A percentile compares a stretch with the other conserved stretches of the same genome.
These are phyloP conservation scores for Senna siamea DNA, from an alignment of 306 rosid species.

Conservation along the genomic window DNA sequence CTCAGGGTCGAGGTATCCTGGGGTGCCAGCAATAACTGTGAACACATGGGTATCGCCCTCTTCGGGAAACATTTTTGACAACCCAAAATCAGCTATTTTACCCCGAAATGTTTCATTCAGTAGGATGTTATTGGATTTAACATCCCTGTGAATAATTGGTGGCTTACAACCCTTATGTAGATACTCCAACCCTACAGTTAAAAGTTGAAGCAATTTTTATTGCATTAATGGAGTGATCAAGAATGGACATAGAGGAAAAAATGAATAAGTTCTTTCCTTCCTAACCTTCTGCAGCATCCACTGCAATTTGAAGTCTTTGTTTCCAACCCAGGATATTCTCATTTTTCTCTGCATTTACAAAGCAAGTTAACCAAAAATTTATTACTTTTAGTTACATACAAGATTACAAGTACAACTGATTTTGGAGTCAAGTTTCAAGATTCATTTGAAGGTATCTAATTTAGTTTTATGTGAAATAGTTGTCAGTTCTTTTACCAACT, in stretches of 20 bases:
- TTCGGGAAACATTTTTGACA: constrained; percentile 49
- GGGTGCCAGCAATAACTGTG: constrained; percentile 61
- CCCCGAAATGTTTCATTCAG: constrained; percentile 48
- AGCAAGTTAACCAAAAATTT: constrained; percentile 10
- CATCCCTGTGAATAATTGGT: constrained; percentile 71
- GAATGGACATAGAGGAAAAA: background rate
- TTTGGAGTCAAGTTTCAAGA: constrained; percentile 17
- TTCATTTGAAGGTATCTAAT: background rate
- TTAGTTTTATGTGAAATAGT: too few species aligned
- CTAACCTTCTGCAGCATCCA: constrained; percentile 66
- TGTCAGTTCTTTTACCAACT: too few species aligned
- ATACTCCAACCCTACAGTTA: constrained; percentile 61
- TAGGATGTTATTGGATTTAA: constrained; percentile 66
- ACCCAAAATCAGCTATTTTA: constrained; percentile 72
- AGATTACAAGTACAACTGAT: background rate
- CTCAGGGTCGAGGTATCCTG: constrained; percentile 70
- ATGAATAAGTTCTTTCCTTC: background rate
- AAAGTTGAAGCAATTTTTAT: constrained; percentile 18
- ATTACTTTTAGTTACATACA: background rate
- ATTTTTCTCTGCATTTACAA: constrained; percentile 46
- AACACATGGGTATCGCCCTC: constrained; percentile 50
- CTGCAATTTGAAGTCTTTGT: constrained; percentile 58
- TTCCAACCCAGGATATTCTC: constrained; percentile 55
- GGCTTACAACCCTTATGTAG: constrained; percentile 59
- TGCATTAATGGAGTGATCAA: constrained; percentile 10